phyloP scores from a whole-genome alignment of 1,284 basidiomycete species.

The Chiua sp. region DNA sequence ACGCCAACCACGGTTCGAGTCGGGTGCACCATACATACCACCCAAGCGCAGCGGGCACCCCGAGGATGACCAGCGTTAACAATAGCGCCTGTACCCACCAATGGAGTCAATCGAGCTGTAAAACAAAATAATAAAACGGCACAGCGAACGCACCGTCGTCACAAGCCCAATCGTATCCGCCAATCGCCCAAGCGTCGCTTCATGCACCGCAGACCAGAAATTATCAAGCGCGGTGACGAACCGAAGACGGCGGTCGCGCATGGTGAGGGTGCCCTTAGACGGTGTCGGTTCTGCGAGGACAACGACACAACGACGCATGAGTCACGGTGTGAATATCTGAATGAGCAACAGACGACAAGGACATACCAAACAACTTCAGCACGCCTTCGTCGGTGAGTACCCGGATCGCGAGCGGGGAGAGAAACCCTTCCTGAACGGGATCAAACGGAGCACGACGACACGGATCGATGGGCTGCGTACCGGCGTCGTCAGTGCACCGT shows the following conservation, averaged over 20 bases:
- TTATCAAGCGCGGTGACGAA: slow-evolving; percentile 29
- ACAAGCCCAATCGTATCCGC: slow-evolving; percentile 29
- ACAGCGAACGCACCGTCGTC: slow-evolving; percentile 11
- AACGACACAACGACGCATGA: too few species aligned
- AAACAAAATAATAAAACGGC: too few species aligned
- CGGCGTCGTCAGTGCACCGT: too few species aligned
- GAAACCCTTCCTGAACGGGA: slow-evolving; percentile 21
- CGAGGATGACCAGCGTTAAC: slow-evolving; percentile 24
- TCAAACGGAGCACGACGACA: slow-evolving; percentile 31
- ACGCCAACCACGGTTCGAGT: slow-evolving; percentile 16
- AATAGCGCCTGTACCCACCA: slow-evolving; percentile 22
- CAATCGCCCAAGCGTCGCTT: slow-evolving; percentile 30
- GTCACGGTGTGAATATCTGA: too few species aligned
- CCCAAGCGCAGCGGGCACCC: slow-evolving; percentile 19
- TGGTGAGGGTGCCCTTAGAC: slow-evolving; percentile 23
- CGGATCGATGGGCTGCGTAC: slow-evolving; percentile 31
- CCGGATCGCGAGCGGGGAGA: slow-evolving; percentile 33
- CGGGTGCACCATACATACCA: slow-evolving; percentile 23
- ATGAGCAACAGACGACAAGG: too few species aligned
- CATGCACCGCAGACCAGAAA: slow-evolving; percentile 17
- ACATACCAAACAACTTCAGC: slow-evolving; percentile 37
- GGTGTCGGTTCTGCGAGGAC: slow-evolving; percentile 33
- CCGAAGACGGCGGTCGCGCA: slow-evolving; percentile 29
- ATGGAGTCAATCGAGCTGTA: background rate
- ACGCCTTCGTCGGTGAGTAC: slow-evolving; percentile 37